Percentiles rank a stretch among this genome's conserved stretches.
phyloP scores from a whole-genome alignment of 2,329 filamentous ascomycete genomes.

The Diaporthe sp. region DNA sequence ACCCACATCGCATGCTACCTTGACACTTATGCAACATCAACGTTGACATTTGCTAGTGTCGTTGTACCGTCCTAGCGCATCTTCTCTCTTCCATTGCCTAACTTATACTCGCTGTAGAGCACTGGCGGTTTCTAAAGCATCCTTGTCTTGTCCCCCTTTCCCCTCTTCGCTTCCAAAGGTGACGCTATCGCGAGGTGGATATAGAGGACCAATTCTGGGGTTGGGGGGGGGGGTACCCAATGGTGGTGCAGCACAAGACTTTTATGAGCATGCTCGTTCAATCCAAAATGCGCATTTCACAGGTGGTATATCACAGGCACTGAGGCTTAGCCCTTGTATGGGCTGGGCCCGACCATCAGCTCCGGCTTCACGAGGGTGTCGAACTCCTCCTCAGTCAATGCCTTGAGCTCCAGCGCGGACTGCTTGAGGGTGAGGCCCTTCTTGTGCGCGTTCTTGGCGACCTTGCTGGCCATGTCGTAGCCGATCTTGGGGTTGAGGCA shows the following conservation, averaged over 20 bases:
- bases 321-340: conserved; percentile 60
- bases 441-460: conserved; percentile 99
- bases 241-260: not conserved
- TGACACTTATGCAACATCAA: conserved; percentile 1
- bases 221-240: not conserved
- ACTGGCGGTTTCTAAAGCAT: not conserved
- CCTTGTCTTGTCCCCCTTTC: not conserved
- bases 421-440: conserved; percentile 95
- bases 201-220: not conserved
- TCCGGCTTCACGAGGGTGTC: conserved; percentile 90
- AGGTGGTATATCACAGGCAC: not conserved
- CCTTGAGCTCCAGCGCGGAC: conserved; percentile 92
- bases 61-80: not conserved
- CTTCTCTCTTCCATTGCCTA: not conserved
- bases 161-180: not conserved
- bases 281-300: not conserved
- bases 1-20: no score
- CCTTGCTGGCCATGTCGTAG: conserved; percentile 97
- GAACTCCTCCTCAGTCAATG: conserved; percentile 89
- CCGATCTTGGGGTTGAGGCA: conserved; percentile 98
- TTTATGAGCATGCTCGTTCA: not conserved
- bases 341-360: conserved; percentile 89
- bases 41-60: not conserved
- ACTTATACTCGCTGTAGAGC: not conserved
- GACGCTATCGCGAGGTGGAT: not conserved